These are phyloP conservation scores for Biscutella auriculata DNA, from an alignment of 441 rosid species.

Conservation along the genomic window DNA sequence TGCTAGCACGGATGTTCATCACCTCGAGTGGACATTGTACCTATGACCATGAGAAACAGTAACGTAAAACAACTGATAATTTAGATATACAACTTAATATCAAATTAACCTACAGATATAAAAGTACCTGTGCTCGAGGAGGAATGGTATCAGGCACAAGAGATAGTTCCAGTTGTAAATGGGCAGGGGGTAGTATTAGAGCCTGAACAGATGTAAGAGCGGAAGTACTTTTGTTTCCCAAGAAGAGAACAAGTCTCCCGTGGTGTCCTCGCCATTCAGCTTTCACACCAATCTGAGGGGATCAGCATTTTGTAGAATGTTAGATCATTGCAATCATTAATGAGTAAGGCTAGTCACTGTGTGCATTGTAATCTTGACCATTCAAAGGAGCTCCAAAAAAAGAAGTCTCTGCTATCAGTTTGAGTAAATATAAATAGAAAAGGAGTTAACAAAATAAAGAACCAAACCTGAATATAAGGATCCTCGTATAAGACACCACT, in stretches of 20 bases:
- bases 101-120: no score
- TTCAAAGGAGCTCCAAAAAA: not conserved
- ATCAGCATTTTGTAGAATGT: not conserved
- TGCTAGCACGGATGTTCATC: constrained; percentile 72
- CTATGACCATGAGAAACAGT: constrained; percentile 29
- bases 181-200: constrained; percentile 79
- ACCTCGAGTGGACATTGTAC: constrained; percentile 96
- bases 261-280: constrained; percentile 94
- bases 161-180: constrained; percentile 78
- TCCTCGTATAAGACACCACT: constrained; percentile 95
- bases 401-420: not conserved
- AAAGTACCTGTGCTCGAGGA: constrained; percentile 91
- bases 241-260: constrained; percentile 90
- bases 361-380: no score
- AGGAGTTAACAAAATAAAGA: not conserved
- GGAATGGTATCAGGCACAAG: constrained; percentile 96
- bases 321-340: not conserved
- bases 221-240: constrained; percentile 89
- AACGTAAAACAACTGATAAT: not conserved
- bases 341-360: not conserved
- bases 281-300: constrained; percentile 80
- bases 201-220: constrained; percentile 82
- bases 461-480: constrained; percentile 76
- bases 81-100: no score
- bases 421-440: not conserved